These are phyloP conservation scores for Proliferodiscus dingleyae DNA, from an alignment of 2,329 filamentous ascomycete genomes.

Conservation along the genomic window DNA sequence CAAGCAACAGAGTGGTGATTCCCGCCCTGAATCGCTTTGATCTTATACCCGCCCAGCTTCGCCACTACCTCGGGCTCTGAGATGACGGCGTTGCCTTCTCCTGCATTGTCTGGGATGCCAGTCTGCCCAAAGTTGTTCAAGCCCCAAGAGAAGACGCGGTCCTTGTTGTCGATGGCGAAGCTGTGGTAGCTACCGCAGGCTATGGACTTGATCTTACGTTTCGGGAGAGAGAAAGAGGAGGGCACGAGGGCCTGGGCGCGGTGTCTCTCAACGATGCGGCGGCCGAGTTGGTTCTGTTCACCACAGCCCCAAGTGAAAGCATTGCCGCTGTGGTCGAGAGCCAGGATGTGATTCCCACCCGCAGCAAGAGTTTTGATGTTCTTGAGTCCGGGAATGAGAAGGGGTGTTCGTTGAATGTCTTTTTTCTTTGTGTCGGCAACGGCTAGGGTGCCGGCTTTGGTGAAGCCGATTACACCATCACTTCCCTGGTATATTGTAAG, in stretches of 20 bases:
- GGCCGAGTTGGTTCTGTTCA: constrained; percentile 44
- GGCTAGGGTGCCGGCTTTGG: constrained; percentile 1
- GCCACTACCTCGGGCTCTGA: constrained; percentile 63
- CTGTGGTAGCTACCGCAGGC: constrained; percentile 69
- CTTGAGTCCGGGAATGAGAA: constrained; percentile 51
- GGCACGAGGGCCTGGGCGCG: constrained; percentile 19
- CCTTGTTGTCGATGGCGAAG: constrained; percentile 66
- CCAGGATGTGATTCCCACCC: constrained; percentile 54
- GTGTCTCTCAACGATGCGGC: constrained; percentile 25
- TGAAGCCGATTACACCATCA: constrained; percentile 58
- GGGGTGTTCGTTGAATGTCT: constrained; percentile 18
- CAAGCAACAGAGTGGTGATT: constrained; percentile 70
- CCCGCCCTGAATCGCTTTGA: constrained; percentile 65
- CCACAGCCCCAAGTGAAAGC: constrained; percentile 63
- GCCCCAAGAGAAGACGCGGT: constrained; percentile 74
- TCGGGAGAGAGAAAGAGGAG: constrained; percentile 25
- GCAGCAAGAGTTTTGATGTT: constrained; percentile 48
- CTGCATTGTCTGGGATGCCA: constrained; percentile 58
- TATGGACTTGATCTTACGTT: constrained; percentile 10
- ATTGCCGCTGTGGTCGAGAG: constrained; percentile 51
- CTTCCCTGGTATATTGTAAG: constrained; percentile 42
- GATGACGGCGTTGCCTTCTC: constrained; percentile 65
- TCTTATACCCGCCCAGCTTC: constrained; percentile 54
- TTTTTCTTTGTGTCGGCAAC: constrained; percentile 16
- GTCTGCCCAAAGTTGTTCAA: constrained; percentile 83